phyloP scores from a whole-genome alignment of 2,329 filamentous ascomycete genomes.

The Aspergillus niger region DNA sequence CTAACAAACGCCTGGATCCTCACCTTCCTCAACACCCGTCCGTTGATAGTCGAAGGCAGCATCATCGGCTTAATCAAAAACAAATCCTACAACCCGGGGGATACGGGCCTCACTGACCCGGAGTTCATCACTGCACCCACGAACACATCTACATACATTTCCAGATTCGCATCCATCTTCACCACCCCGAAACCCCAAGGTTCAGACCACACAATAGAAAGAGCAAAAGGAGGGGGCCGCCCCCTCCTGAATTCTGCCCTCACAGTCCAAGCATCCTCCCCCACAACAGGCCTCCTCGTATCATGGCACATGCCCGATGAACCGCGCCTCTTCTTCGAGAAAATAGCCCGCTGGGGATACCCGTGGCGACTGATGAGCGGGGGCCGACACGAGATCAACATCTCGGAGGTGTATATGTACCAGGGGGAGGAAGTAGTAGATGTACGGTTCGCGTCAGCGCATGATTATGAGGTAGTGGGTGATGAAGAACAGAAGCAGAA shows the following conservation, averaged over 20 bases:
- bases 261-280: constrained; percentile 19
- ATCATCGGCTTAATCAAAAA: constrained; percentile 19
- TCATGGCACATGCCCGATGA: constrained; percentile 23
- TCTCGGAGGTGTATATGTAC: neutral
- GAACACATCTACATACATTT: no score
- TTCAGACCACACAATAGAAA: neutral
- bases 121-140: neutral
- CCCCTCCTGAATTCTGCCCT: constrained; percentile 25
- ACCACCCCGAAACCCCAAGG: constrained; percentile 20
- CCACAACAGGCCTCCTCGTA: constrained; percentile 21
- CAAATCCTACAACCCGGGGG: constrained; percentile 19
- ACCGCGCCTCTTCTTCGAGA: constrained; percentile 29
- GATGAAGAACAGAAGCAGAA: constrained; percentile 26
- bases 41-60: constrained; percentile 23
- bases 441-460: constrained; percentile 29
- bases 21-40: constrained; percentile 18
- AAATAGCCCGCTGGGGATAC: constrained; percentile 31
- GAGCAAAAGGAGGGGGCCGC: constrained; percentile 5
- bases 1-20: constrained; percentile 29
- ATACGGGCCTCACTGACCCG: constrained; percentile 16
- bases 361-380: constrained; percentile 32
- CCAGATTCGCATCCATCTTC: neutral
- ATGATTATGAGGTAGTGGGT: constrained; percentile 30
- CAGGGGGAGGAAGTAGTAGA: constrained; percentile 22
- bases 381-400: constrained; percentile 24